phyloP scores from a whole-genome alignment of 371 early-diverging fungal species.

The Apophysomyces trapeziformis region DNA sequence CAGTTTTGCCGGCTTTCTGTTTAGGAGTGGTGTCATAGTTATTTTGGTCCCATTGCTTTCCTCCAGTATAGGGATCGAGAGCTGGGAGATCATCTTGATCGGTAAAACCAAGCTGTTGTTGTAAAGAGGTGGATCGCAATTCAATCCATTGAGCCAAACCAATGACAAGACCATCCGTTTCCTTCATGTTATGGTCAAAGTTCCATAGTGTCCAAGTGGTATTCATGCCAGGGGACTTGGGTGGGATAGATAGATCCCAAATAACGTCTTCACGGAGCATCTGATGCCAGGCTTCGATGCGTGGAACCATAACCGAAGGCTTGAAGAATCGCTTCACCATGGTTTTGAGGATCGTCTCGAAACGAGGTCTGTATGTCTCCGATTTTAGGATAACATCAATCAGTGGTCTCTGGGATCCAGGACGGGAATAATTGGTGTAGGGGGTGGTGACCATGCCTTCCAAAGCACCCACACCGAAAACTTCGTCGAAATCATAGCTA shows the following conservation, averaged over 20 bases:
- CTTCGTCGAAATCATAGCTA: slow-evolving; percentile 60
- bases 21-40: not conserved
- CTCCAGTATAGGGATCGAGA: slow-evolving; percentile 27
- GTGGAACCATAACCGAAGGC: slow-evolving; percentile 45
- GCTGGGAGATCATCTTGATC: slow-evolving; percentile 40
- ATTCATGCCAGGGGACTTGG: slow-evolving; percentile 41
- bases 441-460: slow-evolving; percentile 40
- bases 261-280: slow-evolving; percentile 54
- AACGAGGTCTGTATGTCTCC: slow-evolving; percentile 37
- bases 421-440: slow-evolving; percentile 39
- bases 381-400: slow-evolving; percentile 42
- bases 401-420: slow-evolving; percentile 36
- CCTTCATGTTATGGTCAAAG: slow-evolving; percentile 47
- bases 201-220: slow-evolving; percentile 46
- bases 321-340: slow-evolving; percentile 55
- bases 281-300: slow-evolving; percentile 45
- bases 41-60: slow-evolving; percentile 11
- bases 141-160: slow-evolving; percentile 41
- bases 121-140: slow-evolving; percentile 26
- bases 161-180: slow-evolving; percentile 31
- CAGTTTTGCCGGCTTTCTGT: not conserved
- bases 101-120: slow-evolving; percentile 34
- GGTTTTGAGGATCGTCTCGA: slow-evolving; percentile 49
- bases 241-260: slow-evolving; percentile 41
- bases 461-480: slow-evolving; percentile 47